These are phyloP conservation scores for Zymoseptoria tritici DNA, from an alignment of 2,329 filamentous ascomycete species.

Conservation along the genomic window DNA sequence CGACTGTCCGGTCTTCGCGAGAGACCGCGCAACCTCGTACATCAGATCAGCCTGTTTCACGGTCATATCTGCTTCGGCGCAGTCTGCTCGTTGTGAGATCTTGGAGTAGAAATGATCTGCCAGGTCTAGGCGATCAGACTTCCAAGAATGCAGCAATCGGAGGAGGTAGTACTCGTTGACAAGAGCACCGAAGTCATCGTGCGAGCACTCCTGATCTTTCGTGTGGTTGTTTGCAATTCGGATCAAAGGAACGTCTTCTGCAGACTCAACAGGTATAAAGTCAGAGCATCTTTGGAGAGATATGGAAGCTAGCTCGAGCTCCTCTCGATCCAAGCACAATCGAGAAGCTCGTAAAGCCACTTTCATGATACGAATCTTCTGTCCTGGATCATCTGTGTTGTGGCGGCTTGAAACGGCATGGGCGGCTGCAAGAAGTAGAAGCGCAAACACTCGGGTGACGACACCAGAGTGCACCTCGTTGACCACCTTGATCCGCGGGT, in stretches of 20 bases:
- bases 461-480: slow-evolving; percentile 11
- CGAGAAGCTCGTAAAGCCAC: slow-evolving; percentile 60
- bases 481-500: background rate
- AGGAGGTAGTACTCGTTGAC: slow-evolving; percentile 59
- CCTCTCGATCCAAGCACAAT: slow-evolving; percentile 53
- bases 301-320: slow-evolving; percentile 52
- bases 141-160: slow-evolving; percentile 66
- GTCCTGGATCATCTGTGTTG: slow-evolving; percentile 20
- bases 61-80: slow-evolving; percentile 34
- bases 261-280: slow-evolving; percentile 15
- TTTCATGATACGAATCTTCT: slow-evolving; percentile 52
- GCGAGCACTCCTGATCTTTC: too few relatives aligned
- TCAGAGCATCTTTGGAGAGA: slow-evolving; percentile 56
- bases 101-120: slow-evolving; percentile 72
- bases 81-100: slow-evolving; percentile 24
- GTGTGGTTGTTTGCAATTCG: slow-evolving; percentile 7
- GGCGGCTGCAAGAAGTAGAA: slow-evolving; percentile 58
- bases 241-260: slow-evolving; percentile 17
- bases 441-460: slow-evolving; percentile 52
- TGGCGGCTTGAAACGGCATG: slow-evolving; percentile 29
- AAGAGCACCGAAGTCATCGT: slow-evolving; percentile 34
- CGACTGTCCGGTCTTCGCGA: slow-evolving; percentile 48
- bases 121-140: slow-evolving; percentile 63
- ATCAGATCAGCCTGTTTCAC: slow-evolving; percentile 61
- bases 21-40: slow-evolving; percentile 62